Conservation (phyloP, 371 early-diverging fungal species). For the Funneliformis caledonium region DNA sequence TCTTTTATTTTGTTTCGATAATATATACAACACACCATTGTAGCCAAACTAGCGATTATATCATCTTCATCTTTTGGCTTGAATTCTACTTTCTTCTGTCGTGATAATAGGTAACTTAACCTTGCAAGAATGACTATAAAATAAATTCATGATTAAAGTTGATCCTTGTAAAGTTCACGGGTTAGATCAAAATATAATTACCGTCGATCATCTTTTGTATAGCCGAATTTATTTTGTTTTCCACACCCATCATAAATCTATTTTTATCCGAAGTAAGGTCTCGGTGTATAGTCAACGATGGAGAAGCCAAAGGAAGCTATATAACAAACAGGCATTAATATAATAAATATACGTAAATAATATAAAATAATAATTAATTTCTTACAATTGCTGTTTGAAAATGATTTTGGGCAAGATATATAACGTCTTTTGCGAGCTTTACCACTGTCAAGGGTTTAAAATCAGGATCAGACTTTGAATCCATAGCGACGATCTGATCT, state of each 20-base stretch:
- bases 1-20: background rate
- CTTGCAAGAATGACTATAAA: constrained; percentile 54
- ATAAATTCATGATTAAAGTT: constrained; percentile 5
- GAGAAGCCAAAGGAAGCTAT: constrained; percentile 75
- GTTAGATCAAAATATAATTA: constrained; percentile 10
- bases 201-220: constrained; percentile 80
- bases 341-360: background rate
- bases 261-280: constrained; percentile 86
- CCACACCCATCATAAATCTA: constrained; percentile 78
- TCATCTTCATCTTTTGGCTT: constrained; percentile 86
- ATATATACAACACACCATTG: constrained; percentile 53
- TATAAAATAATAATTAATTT: background rate
- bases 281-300: constrained; percentile 82
- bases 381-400: constrained; percentile 86
- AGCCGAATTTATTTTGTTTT: constrained; percentile 75
- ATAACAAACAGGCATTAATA: background rate
- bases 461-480: constrained; percentile 73
- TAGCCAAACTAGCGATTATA: constrained; percentile 71
- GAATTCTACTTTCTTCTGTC: constrained; percentile 77
- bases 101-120: constrained; percentile 62
- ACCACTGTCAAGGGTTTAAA: constrained; percentile 72
- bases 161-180: constrained; percentile 4
- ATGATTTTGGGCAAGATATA: constrained; percentile 88
- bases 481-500: constrained; percentile 69
- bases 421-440: constrained; percentile 68